Evolutionary conservation across 2,329 filamentous ascomycete species (phyloP).

Genomic region (Penicillium corylophilum): DNA sequence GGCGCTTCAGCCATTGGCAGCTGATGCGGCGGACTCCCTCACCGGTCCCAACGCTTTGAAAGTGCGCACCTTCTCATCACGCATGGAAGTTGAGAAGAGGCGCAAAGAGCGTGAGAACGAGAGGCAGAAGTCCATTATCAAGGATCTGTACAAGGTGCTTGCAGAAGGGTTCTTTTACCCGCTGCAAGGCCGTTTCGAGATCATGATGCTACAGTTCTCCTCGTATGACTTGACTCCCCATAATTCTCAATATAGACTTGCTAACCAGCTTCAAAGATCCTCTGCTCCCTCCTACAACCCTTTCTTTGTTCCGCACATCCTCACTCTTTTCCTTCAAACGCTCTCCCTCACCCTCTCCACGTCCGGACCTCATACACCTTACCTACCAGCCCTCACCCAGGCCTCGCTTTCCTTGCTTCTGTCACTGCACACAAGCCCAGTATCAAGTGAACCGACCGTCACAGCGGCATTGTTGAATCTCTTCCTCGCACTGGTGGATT

Average conservation of each 20-base stretch:
- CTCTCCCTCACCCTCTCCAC: constrained; percentile 80
- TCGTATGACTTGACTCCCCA: constrained; percentile 35
- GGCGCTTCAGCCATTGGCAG: constrained; percentile 79
- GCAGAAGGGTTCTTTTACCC: constrained; percentile 81
- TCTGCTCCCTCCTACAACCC: constrained; percentile 53
- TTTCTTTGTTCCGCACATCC: constrained; percentile 70
- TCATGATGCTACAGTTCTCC: constrained; percentile 57
- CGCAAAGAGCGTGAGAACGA: constrained; percentile 42
- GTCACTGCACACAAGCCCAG: constrained; percentile 55
- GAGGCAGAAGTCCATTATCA: constrained; percentile 63
- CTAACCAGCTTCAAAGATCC: constrained; percentile 26
- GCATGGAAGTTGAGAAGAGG: constrained; percentile 64
- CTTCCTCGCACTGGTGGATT: constrained; percentile 75
- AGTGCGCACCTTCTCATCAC: constrained; percentile 81
- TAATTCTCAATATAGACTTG: not conserved
- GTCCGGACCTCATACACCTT: constrained; percentile 73
- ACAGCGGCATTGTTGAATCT: constrained; percentile 75
- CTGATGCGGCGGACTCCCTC: constrained; percentile 73
- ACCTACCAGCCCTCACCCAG: constrained; percentile 74
- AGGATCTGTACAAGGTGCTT: constrained; percentile 75
- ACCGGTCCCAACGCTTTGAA: constrained; percentile 84
- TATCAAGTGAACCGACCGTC: constrained; percentile 63
- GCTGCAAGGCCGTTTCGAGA: constrained; percentile 75
- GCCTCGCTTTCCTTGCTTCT: constrained; percentile 85
- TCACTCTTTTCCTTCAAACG: constrained; percentile 81